A percentile compares a stretch with the other conserved stretches of the same genome.
Conservation (phyloP, 2,329 filamentous ascomycete genomes). For the Stylonectria norvegica region DNA sequence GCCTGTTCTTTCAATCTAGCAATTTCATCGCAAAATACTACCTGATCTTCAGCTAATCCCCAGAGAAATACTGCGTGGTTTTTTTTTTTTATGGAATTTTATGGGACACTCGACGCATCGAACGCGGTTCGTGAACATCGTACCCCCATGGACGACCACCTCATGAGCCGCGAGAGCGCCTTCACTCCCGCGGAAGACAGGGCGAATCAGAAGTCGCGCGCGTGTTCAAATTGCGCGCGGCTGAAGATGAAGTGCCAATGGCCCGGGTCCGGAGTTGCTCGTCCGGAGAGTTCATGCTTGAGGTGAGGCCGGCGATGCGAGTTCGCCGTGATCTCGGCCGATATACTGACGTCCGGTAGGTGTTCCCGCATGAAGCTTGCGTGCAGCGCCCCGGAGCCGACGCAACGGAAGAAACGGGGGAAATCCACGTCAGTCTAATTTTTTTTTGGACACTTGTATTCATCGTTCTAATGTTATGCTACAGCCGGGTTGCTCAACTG, state of each 20-base stretch:
- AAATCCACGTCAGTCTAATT: slow-evolving; percentile 32
- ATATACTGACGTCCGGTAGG: slow-evolving; percentile 18
- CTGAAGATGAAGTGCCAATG: slow-evolving; percentile 38
- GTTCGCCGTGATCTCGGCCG: background rate
- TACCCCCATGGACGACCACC: slow-evolving; percentile 18
- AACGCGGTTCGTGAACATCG: too few relatives aligned
- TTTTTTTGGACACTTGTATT: background rate
- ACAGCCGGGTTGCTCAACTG: slow-evolving; percentile 35
- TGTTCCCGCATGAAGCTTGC: slow-evolving; percentile 33
- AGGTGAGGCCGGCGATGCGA: slow-evolving; percentile 20
- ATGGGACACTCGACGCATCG: too few relatives aligned
- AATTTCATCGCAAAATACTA: background rate
- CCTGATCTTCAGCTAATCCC: background rate
- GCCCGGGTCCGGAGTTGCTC: slow-evolving; percentile 22
- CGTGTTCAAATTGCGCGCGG: slow-evolving; percentile 33
- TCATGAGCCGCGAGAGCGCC: slow-evolving; percentile 13
- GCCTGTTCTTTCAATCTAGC: background rate
- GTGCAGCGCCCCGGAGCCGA: slow-evolving; percentile 33
- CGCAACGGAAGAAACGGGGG: slow-evolving; percentile 33
- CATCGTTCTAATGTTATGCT: background rate
- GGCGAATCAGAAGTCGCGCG: slow-evolving; percentile 26
- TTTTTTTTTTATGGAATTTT: too few relatives aligned
- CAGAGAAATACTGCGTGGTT: too few relatives aligned
- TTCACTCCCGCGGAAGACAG: background rate
- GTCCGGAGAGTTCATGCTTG: slow-evolving; percentile 21